These are phyloP conservation scores for Pseudocercospora ulei DNA, from an alignment of 2,329 filamentous ascomycete genomes.

Conservation along the genomic window DNA sequence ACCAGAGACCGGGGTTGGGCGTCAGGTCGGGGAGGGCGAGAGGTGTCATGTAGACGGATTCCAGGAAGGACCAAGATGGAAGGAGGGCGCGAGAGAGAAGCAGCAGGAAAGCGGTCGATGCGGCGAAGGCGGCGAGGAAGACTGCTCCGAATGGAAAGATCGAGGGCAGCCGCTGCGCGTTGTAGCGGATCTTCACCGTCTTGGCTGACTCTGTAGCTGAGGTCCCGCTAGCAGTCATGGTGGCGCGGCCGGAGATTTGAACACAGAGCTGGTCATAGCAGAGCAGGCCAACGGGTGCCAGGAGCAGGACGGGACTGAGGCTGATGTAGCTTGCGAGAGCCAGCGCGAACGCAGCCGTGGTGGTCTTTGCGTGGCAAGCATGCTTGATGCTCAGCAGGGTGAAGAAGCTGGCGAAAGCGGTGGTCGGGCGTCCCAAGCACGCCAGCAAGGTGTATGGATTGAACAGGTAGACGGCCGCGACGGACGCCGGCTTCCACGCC, in stretches of 20 bases:
- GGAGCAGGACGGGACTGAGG: constrained; percentile 78
- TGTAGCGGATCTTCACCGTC: constrained; percentile 18
- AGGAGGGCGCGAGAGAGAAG: constrained; percentile 63
- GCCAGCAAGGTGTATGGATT: constrained; percentile 90
- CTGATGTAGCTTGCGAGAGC: constrained; percentile 84
- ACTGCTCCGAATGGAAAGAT: constrained; percentile 28
- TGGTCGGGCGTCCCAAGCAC: constrained; percentile 81
- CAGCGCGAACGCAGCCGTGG: constrained; percentile 72
- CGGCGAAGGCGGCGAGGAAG: constrained; percentile 50
- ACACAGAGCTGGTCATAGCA: constrained; percentile 53
- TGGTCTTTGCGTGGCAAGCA: constrained; percentile 59
- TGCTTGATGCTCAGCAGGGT: constrained; percentile 75
- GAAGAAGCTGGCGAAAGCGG: constrained; percentile 77
- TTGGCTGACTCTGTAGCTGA: constrained; percentile 6
- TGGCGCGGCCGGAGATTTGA: constrained; percentile 9
- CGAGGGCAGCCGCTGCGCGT: constrained; percentile 20
- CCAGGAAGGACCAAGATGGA: constrained; percentile 76
- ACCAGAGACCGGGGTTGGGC: constrained; percentile 93
- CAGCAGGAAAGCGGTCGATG: constrained; percentile 54
- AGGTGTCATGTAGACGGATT: constrained; percentile 86
- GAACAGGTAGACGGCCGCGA: constrained; percentile 81
- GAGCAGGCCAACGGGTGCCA: constrained; percentile 71
- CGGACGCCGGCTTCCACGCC: constrained; percentile 61
- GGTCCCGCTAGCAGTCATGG: constrained; percentile 10
- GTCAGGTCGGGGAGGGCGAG: constrained; percentile 84